Evolutionary conservation across 1,139 yeast species (phyloP), one percentile per base, ranked within the genome.

Genomic region (Hyphopichia khmerensis): DNA sequence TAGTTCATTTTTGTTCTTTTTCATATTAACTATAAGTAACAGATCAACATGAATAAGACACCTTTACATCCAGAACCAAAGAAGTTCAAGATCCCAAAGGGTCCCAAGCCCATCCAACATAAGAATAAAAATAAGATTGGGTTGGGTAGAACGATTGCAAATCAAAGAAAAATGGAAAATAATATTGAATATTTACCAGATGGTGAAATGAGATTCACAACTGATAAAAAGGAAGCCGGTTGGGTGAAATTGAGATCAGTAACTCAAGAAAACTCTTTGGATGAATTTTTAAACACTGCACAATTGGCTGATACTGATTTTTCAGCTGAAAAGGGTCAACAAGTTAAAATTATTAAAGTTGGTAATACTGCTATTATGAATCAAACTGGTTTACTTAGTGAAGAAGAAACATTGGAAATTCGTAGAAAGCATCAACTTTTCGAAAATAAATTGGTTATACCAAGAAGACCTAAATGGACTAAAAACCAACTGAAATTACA

Each of bases 301-400:
- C 95, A 88, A 62, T 76, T 95, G 49, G 97, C 98, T 1, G 96
- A 90, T 59, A 90, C 95, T 16, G 99, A 93, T 69, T 93, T 95
- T 65, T 84, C 96, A 6, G 96, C 99, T 3, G 97, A 91, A 52
- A 82, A 86, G 56, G 79, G 82, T 44, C 82, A 86, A 41, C 89
- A 86, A 56, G 93, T 93, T 46, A 86, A 86, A 59, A 89, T 95
- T 55, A 85, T 93, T 51, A 80, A 84, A 59, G 82, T 85, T 46
- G 89, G 87, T 39, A 79, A 78, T 57, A 81, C 81, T 38, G 68
- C 74, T 26, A 68, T 77, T 43, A 73, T 76, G 16, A 69, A 64
- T 52, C 72, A 66, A 49, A 63, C 50, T 47, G 77, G 77, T 6
- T 60, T 88, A 43, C 70, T 91, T 49, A 75, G 84, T 0, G 75